Conservation (phyloP, 2,329 filamentous ascomycete genomes). For the Mycogone perniciosa region DNA sequence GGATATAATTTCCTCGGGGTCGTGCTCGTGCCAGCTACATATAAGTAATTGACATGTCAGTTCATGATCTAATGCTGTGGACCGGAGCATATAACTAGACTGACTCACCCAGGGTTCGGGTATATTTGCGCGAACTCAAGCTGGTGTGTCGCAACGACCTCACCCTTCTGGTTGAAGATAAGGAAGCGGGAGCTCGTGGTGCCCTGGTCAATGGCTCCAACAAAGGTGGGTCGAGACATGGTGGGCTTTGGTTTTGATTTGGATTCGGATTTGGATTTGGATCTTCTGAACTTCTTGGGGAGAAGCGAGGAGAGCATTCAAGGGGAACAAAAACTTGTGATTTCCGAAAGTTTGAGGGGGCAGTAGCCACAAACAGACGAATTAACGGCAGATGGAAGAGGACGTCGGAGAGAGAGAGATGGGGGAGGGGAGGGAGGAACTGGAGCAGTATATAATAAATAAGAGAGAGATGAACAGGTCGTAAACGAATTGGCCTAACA, state of each 20-base stretch:
- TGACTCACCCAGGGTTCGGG: slow-evolving; percentile 62
- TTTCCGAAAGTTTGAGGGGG: not conserved
- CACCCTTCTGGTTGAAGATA: slow-evolving; percentile 66
- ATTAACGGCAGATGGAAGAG: not conserved
- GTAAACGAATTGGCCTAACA: not conserved
- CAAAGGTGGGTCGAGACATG: slow-evolving; percentile 43
- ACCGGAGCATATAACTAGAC: not conserved
- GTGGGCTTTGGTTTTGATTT: slow-evolving; percentile 5
- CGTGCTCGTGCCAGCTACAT: slow-evolving; percentile 75
- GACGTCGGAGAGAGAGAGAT: not conserved
- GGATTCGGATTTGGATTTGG: not conserved
- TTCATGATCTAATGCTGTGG: too few species aligned
- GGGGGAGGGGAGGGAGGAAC: not conserved
- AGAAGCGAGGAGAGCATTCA: slow-evolving; percentile 18
- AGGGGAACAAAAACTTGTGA: not conserved
- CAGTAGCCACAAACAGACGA: not conserved
- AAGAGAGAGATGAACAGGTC: not conserved
- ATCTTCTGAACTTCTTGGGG: slow-evolving; percentile 13
- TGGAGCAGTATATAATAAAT: not conserved
- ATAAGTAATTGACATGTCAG: too few species aligned
- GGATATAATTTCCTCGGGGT: slow-evolving; percentile 65
- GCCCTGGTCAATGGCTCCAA: slow-evolving; percentile 74
- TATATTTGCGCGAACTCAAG: slow-evolving; percentile 71
- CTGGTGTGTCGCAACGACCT: slow-evolving; percentile 66
- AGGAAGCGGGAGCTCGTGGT: slow-evolving; percentile 74